A percentile compares a stretch with the other conserved stretches of the same genome.
These are phyloP conservation scores for Entomortierella parvispora DNA, from an alignment of 192 early-diverging fungal genomes.

Conservation along the genomic window DNA sequence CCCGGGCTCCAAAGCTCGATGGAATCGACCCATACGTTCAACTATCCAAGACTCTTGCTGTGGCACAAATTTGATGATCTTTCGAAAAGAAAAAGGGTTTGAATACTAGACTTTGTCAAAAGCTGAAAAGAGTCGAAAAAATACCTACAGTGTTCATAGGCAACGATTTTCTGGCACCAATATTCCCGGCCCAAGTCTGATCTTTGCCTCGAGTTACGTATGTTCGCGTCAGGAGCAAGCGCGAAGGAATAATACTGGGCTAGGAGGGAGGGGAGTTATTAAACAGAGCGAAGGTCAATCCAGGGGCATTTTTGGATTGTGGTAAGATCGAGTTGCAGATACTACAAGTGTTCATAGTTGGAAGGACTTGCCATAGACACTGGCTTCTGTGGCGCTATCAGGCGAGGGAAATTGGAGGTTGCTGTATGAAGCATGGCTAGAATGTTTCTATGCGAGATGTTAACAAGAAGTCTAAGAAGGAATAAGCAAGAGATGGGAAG, in stretches of 20 bases:
- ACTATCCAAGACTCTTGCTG: conserved; percentile 98
- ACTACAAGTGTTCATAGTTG: no score
- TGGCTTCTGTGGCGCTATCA: background rate
- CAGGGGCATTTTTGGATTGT: no score
- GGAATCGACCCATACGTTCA: conserved; percentile 92
- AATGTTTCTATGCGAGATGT: no score
- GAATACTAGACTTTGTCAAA: background rate
- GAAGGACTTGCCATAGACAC: no score
- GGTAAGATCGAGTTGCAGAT: no score
- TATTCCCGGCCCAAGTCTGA: background rate
- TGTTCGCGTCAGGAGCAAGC: background rate
- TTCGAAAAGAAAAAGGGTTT: background rate
- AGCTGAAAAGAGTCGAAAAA: no score
- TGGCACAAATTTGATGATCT: conserved; percentile 94
- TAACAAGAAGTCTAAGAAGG: no score
- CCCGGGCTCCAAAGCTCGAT: conserved; percentile 86
- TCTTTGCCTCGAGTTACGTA: background rate
- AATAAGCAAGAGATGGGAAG: background rate
- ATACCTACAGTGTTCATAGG: conserved; percentile 59
- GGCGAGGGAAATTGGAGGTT: background rate
- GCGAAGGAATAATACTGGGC: background rate
- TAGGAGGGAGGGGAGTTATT: no score
- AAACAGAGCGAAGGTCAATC: no score
- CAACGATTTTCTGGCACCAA: conserved; percentile 19
- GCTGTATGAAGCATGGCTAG: conserved; percentile 18